Conservation (phyloP, 345 rosid species). For the Clarkia xantiana region DNA sequence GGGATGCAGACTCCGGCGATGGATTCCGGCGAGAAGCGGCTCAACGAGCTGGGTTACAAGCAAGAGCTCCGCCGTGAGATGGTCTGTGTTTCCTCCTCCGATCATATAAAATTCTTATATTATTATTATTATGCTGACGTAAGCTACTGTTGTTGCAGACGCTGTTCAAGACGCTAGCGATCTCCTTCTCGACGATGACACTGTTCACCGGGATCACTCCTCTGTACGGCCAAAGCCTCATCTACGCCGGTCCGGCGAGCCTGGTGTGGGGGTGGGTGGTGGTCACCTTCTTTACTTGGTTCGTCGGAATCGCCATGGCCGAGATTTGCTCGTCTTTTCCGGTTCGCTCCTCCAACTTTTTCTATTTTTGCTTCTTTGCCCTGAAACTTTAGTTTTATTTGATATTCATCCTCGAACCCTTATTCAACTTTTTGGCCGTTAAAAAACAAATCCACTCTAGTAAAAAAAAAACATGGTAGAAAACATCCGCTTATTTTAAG, state of each 20-base stretch:
- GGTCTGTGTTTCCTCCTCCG: conserved; percentile 12
- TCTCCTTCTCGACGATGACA: conserved; percentile 52
- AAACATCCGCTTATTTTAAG: too few relatives aligned
- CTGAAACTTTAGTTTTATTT: too few relatives aligned
- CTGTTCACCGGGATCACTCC: conserved; percentile 55
- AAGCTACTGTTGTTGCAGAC: conserved; percentile 19
- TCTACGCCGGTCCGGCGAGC: conserved; percentile 42
- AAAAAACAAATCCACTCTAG: too few relatives aligned
- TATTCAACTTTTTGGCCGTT: too few relatives aligned
- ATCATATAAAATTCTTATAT: neutral
- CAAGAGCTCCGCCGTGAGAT: conserved; percentile 54
- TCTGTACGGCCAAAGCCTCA: conserved; percentile 45
- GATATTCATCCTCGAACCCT: neutral
- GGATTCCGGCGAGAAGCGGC: conserved; percentile 59
- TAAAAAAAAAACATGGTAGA: too few relatives aligned
- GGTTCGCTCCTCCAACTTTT: conserved; percentile 12
- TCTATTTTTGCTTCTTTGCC: too few relatives aligned
- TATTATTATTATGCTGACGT: neutral
- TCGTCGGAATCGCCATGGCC: conserved; percentile 49
- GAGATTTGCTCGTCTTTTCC: conserved; percentile 64
- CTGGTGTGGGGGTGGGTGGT: conserved; percentile 63
- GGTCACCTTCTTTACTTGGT: conserved; percentile 51
- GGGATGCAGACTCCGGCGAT: conserved; percentile 9
- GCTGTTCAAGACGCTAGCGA: conserved; percentile 44
- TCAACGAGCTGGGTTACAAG: conserved; percentile 49